Evolutionary conservation across 2,329 filamentous ascomycete species (phyloP), one percentile per base, ranked within the genome.

Genomic region (Pyricularia sp.): DNA sequence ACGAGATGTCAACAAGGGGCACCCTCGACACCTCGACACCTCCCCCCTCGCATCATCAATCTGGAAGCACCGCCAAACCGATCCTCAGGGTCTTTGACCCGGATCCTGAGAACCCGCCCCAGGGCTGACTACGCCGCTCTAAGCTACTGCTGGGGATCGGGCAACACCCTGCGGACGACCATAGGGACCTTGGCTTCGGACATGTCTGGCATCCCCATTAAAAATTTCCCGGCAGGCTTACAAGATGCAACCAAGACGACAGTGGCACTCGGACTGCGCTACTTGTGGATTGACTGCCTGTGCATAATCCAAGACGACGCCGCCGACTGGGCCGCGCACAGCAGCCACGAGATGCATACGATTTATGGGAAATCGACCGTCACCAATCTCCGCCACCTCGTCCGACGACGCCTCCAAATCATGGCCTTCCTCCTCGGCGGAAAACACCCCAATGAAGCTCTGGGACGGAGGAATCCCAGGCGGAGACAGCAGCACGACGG

Each of bases 291-390:
- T 10, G 63, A 64, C 31, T 64, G 26, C 17, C 14, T 64, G 20
- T 64, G 63, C 17, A 64, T 64, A 28, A 33, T 64, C 28, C 63
- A 64, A 30, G 11, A 64, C 6, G 31, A 23, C 63, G 28, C 20
- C 28, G 11, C 17, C 28, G 63, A 64, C 28, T 50, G 42, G 42
- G 42, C 20, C 42, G 42, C 42, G 10, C 42, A 50, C 42, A 50
- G 42, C 42, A n/a, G 20, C 42, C 42, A 50, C 42, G 42, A 50
- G 42, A 50, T 50, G 42, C 11, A 50, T 3, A 9, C 42, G 30
- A 55, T 71, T 25, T 71, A 69, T 67, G 61, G 70, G 55, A 10
- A 36, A 12, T 69, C 70, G 10, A 59, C 66, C 33, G 61, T 69
- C 12, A 70, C 70, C 5, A 63, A 63, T 71, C 5, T 65, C 66